Percentiles rank a stretch among this genome's conserved stretches.
Conservation (phyloP, 257 asterid species). For the Forsythia suspensa region DNA sequence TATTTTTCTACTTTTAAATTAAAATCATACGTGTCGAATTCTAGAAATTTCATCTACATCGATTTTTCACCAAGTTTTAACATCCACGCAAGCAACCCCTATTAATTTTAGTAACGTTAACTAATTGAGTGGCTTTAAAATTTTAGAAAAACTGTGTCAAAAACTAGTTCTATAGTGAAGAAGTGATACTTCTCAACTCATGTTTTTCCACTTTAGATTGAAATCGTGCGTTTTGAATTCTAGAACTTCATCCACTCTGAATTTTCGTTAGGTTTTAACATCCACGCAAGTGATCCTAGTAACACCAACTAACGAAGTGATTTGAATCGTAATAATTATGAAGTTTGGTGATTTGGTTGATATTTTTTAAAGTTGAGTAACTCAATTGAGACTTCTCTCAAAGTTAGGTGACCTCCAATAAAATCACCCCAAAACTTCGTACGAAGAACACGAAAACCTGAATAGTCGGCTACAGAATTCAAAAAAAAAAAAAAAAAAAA, state of each 20-base stretch:
- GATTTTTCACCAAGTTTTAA: neutral
- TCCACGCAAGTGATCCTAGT: too few relatives aligned
- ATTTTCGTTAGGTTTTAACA: neutral
- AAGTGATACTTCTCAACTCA: too few relatives aligned
- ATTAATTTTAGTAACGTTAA: neutral
- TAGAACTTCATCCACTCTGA: neutral
- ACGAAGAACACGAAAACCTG: conserved; percentile 6
- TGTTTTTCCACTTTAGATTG: too few relatives aligned
- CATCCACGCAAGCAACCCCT: too few relatives aligned
- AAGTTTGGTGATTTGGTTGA: neutral
- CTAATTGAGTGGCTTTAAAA: neutral
- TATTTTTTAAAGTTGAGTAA: neutral
- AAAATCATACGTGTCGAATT: too few relatives aligned
- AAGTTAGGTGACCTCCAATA: neutral
- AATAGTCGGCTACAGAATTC: conserved; percentile 23
- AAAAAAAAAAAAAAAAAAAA: neutral
- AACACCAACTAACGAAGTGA: neutral
- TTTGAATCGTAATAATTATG: too few relatives aligned
- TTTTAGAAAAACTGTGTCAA: too few relatives aligned
- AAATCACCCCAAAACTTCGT: neutral
- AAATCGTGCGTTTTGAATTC: neutral
- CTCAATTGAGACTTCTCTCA: neutral
- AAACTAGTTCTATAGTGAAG: neutral
- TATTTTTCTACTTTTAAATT: too few relatives aligned
- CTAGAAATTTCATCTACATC: neutral